Conservation (phyloP, 2,329 filamentous ascomycete genomes). For the Diaporthe eres region DNA sequence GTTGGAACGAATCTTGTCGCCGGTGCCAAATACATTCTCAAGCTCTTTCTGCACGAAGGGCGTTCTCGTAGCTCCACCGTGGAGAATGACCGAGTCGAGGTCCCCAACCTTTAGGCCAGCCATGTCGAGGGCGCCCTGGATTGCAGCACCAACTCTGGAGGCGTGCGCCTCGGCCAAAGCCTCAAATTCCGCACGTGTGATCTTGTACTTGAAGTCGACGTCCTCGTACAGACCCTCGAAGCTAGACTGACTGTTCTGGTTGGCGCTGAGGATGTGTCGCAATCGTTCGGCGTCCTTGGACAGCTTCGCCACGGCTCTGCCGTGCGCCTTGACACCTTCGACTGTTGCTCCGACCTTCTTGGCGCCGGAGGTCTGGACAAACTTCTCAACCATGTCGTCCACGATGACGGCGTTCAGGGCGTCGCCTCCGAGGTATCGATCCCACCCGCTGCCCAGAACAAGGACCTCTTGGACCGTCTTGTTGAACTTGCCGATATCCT, state of each 20-base stretch:
- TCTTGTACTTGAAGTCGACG: slow-evolving; percentile 92
- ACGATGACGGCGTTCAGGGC: slow-evolving; percentile 89
- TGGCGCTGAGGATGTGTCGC: slow-evolving; percentile 93
- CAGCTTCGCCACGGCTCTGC: slow-evolving; percentile 89
- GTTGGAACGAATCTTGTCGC: slow-evolving; percentile 88
- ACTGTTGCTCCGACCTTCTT: slow-evolving; percentile 74
- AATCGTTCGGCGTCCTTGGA: slow-evolving; percentile 91
- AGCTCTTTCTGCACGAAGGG: slow-evolving; percentile 94
- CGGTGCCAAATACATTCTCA: slow-evolving; percentile 78
- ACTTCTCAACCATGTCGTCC: slow-evolving; percentile 87
- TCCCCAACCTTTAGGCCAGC: slow-evolving; percentile 82
- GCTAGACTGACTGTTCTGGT: slow-evolving; percentile 82
- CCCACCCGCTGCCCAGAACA: slow-evolving; percentile 89
- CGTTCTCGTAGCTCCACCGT: slow-evolving; percentile 90
- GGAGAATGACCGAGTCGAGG: slow-evolving; percentile 91
- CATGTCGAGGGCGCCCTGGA: slow-evolving; percentile 80
- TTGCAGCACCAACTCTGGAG: slow-evolving; percentile 76
- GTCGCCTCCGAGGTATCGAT: slow-evolving; percentile 90
- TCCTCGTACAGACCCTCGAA: slow-evolving; percentile 95
- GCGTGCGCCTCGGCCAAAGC: slow-evolving; percentile 78
- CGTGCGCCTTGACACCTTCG: slow-evolving; percentile 79
- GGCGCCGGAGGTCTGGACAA: slow-evolving; percentile 78
- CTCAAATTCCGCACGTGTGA: slow-evolving; percentile 86
- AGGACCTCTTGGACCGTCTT: slow-evolving; percentile 98
- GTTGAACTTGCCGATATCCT: slow-evolving; percentile 93